Conservation (phyloP, 176 grass and related monocot species). For the Stipa capillata region DNA sequence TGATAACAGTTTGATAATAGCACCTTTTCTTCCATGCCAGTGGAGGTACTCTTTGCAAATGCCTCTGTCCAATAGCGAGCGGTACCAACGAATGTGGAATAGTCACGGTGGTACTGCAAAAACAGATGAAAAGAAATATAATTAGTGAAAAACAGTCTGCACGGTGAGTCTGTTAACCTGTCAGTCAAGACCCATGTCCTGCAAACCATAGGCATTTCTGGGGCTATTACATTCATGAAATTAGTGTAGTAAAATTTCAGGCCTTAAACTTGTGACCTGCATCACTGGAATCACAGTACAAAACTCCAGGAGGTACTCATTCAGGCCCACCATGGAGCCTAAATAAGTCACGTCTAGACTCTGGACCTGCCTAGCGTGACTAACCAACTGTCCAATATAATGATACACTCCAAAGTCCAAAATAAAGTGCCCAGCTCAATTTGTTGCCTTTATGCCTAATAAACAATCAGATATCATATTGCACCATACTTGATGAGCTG, state of each 20-base stretch:
- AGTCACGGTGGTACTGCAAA: conserved; percentile 66
- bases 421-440: neutral
- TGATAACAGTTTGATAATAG: neutral
- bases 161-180: neutral
- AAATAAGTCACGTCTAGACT: neutral
- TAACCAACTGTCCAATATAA: neutral
- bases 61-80: conserved; percentile 95
- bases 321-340: neutral
- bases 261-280: neutral
- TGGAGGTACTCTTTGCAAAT: conserved; percentile 70
- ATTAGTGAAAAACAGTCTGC: neutral
- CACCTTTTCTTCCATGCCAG: conserved; percentile 94
- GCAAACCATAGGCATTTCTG: neutral
- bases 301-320: neutral
- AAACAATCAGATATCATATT: neutral
- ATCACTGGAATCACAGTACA: neutral
- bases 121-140: neutral
- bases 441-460: neutral
- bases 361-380: neutral
- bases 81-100: conserved; percentile 60
- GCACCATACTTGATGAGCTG: neutral
- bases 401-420: neutral
- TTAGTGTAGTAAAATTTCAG: neutral
- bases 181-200: neutral
- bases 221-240: neutral